phyloP scores from a whole-genome alignment of 2,329 filamentous ascomycete species.

The Lasiodiplodia sp. region DNA sequence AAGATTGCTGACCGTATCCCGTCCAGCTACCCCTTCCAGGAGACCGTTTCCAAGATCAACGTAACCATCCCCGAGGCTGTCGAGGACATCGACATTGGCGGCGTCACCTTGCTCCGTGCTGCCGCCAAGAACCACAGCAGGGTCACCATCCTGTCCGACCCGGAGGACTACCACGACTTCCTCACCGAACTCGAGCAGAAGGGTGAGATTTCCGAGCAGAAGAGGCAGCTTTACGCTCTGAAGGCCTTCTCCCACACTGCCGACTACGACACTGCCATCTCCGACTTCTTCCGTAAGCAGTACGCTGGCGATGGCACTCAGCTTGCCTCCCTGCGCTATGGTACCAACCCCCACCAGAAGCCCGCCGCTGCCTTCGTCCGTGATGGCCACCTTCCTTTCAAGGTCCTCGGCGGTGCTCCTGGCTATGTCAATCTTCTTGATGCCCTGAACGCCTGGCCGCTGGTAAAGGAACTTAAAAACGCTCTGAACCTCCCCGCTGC shows the following conservation, averaged over 20 bases:
- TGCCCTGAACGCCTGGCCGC: constrained; percentile 93
- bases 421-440: constrained; percentile 98
- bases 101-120: constrained; percentile 93
- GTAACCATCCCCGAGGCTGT: constrained; percentile 97
- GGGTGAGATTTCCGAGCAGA: constrained; percentile 84
- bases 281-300: constrained; percentile 96
- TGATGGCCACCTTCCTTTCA: constrained; percentile 85
- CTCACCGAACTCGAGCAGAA: constrained; percentile 81
- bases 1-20: constrained; percentile 1
- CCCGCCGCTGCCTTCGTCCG: constrained; percentile 84
- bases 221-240: constrained; percentile 87
- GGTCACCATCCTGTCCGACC: constrained; percentile 95
- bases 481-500: constrained; percentile 88
- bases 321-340: constrained; percentile 87
- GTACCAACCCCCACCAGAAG: constrained; percentile 98
- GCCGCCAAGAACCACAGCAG: constrained; percentile 97
- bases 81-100: constrained; percentile 97
- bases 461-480: constrained; percentile 94
- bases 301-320: constrained; percentile 87
- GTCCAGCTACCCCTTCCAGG: constrained; percentile 86
- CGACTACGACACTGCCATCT: constrained; percentile 93
- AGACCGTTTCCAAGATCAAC: constrained; percentile 95
- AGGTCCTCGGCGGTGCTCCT: constrained; percentile 85
- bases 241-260: constrained; percentile 99
- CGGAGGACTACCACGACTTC: constrained; percentile 92